phyloP scores from a whole-genome alignment of 495 filamentous ascomycete genomes.

The Tuber umbilicatum region DNA sequence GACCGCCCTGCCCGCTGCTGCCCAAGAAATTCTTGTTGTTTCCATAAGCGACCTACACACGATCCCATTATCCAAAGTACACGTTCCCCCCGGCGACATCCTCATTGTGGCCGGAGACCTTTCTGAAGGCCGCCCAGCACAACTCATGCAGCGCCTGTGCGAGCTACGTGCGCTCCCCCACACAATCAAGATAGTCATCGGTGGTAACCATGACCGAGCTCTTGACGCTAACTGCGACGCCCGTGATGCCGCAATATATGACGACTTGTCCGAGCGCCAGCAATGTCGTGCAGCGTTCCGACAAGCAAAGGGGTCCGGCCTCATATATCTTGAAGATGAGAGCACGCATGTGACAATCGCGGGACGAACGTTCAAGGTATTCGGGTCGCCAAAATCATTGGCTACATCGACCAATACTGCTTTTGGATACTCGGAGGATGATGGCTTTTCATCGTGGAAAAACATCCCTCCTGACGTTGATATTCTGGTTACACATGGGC shows the following conservation, averaged over 20 bases:
- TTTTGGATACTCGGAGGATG: constrained; percentile 8
- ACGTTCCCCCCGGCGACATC: constrained; percentile 70
- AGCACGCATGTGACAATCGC: constrained; percentile 29
- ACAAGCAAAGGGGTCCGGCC: constrained; percentile 29
- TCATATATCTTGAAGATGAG: constrained; percentile 47
- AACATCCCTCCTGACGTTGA: constrained; percentile 66
- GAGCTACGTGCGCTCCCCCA: constrained; percentile 72
- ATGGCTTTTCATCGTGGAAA: constrained; percentile 45
- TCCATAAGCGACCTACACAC: constrained; percentile 8
- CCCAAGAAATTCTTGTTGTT: constrained; percentile 3
- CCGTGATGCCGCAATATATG: background rate
- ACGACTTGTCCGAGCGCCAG: constrained; percentile 11
- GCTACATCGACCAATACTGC: constrained; percentile 6
- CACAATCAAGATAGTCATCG: constrained; percentile 69
- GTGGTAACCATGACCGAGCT: constrained; percentile 81
- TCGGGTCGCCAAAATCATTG: constrained; percentile 24
- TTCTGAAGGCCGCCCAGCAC: constrained; percentile 60
- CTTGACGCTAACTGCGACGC: constrained; percentile 52
- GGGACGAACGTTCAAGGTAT: constrained; percentile 21
- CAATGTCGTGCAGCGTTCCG: constrained; percentile 17
- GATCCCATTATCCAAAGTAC: constrained; percentile 41
- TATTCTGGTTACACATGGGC: constrained; percentile 79
- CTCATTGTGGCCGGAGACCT: constrained; percentile 87
- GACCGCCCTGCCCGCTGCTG: background rate
- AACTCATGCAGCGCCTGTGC: constrained; percentile 70